Evolutionary conservation across 176 grass and related monocot genomes (phyloP), one percentile per base, ranked within the genome.

Genomic region (Avena eriantha): DNA sequence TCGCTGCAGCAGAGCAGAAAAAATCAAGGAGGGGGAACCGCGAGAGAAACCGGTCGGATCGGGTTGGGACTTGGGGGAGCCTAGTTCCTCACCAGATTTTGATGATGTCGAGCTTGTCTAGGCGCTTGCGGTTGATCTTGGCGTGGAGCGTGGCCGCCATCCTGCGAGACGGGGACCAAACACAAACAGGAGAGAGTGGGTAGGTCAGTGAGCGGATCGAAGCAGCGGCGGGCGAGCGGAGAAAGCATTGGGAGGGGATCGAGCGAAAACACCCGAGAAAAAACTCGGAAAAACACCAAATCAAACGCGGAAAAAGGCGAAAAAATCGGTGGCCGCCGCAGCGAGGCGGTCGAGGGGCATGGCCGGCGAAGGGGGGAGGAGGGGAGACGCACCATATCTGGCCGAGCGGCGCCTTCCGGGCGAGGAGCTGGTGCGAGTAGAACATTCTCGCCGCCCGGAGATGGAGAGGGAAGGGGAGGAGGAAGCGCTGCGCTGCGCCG

Each of bases 351-450:
- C 50, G 50, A 55, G 53, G 53, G 53, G 53, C 16, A 17, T 22
- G 21, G 78, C 54, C 19, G 80, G 29, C 3, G 69, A 58, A 16
- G 16, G 57, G 13, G 4, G 72, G 33, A 10, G 72, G 72, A 13
- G 24, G 7, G 0, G 2, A 68, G 49, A 47, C 67, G 31, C 60
- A 95, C 96, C 96, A 98, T 89, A 98, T 98, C 88, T 98, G 96
- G 43, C 96, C 93, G 63, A 98, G 90, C 66, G 96, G 92, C 72
- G 81, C 87, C 87, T 98, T 98, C 81, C 88, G 88, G 46, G 96
- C 96, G 11, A 98, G 92, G 39, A 96, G 88, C 86, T 96, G 96
- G 65, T 96, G 96, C 72, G 96, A 96, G 82, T 96, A 98, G 83
- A 98, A 98, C 96, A 98, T 98, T 39, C 47, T 47, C 71, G 22